Evolutionary conservation across 2,329 filamentous ascomycete species (phyloP), one percentile per base, ranked within the genome.

Genomic region (Elsinoe necatrix): DNA sequence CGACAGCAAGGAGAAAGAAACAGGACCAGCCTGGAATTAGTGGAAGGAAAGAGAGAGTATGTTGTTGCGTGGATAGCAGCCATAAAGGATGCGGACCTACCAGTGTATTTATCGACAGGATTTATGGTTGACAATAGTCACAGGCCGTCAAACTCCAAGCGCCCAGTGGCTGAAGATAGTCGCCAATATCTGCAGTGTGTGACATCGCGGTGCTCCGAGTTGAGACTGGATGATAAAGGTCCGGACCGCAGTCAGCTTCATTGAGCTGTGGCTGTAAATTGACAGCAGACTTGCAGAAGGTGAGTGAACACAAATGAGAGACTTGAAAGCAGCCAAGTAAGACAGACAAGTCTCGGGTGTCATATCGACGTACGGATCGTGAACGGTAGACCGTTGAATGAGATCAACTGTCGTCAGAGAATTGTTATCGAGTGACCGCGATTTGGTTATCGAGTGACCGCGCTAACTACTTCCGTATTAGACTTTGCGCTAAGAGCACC

Each of bases 11-110:
- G 25, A 45, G 27, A 21, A 45, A 39, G 20, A 18, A 16, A 31
- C 37, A 52, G 42, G 47, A 57, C 48, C 47, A 52, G 48, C 48
- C 48, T 52, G 48, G n/a, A 18, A 51, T 39, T 20, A 52, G 34
- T 3, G 16, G 25, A 37, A 52, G 31, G 7, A 7, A 39, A 37
- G n/a, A 27, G 16, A 39, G 34, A 39, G 48, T 14, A n/a, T n/a
- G 20, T n/a, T 20, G 25, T 25, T 14, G 31, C 20, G 31, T 14
- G 18, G 29, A 34, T 18, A 8, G 18, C 23, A 8, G 31, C 9
- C 34, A 37, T 25, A 20, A 23, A 23, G n/a, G n/a, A n/a, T n/a
- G 34, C 31, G 29, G 48, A 21, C 48, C 20, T 34, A 11, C 29
- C 31, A n/a, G 25, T 9, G 16, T 52, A 52, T 29, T 52, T 52